A percentile compares a stretch with the other conserved stretches of the same genome.
phyloP scores from a whole-genome alignment of 2,329 filamentous ascomycete genomes.

The Malbranchea zuffiana region DNA sequence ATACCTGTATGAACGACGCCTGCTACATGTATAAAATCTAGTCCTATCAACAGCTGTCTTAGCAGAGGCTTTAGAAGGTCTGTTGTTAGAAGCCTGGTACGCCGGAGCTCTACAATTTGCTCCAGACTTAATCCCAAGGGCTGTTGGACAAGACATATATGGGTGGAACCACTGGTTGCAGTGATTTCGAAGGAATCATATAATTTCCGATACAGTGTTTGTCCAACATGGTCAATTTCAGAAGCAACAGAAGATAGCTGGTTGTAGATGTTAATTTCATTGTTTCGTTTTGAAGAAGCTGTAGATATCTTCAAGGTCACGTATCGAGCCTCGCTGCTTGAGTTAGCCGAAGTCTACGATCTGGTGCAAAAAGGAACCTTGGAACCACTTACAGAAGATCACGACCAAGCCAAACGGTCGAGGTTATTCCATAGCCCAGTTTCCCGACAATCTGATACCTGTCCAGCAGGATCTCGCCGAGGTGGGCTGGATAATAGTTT shows the following conservation, averaged over 20 bases:
- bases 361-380: too few species aligned
- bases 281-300: constrained; percentile 5
- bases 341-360: not conserved
- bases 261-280: constrained; percentile 9
- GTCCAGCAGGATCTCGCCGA: too few species aligned
- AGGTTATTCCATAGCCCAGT: too few species aligned
- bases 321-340: not conserved
- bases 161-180: constrained; percentile 7
- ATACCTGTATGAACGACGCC: constrained; percentile 10
- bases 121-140: constrained; percentile 11
- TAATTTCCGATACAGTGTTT: constrained; percentile 9
- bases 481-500: too few species aligned
- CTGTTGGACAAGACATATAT: constrained; percentile 13
- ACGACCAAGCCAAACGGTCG: too few species aligned
- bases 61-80: constrained; percentile 11
- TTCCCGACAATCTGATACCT: too few species aligned
- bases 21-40: constrained; percentile 7
- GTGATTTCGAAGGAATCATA: constrained; percentile 13
- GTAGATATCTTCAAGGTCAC: too few species aligned
- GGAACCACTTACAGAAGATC: too few species aligned
- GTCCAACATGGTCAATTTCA: constrained; percentile 7
- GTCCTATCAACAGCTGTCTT: constrained; percentile 5
- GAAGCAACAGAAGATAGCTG: constrained; percentile 6
- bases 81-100: constrained; percentile 5
- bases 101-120: constrained; percentile 11